Evolutionary conservation across 176 grass and related monocot genomes (phyloP).

Genomic region (Eleusine coracana): DNA sequence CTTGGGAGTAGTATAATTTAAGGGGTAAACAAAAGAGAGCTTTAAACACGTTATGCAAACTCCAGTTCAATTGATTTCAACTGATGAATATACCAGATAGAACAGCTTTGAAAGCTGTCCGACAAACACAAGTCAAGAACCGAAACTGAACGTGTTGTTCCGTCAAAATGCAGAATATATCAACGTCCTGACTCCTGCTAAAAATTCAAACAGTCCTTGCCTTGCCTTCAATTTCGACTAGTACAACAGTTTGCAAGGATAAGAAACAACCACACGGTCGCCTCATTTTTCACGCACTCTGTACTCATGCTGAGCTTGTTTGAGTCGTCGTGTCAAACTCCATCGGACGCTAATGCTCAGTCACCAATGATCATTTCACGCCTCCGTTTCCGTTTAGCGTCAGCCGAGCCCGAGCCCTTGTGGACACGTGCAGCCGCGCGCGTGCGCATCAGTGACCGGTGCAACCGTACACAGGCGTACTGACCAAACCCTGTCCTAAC

Average conservation of each 20-base stretch:
- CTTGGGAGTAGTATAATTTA: too few species aligned
- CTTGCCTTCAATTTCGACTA: background rate
- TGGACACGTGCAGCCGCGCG: background rate
- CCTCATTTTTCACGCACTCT: background rate
- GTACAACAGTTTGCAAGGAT: background rate
- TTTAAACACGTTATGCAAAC: too few species aligned
- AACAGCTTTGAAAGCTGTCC: background rate
- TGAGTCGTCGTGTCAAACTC: background rate
- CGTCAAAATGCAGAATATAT: background rate
- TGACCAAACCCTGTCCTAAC: constrained; percentile 10
- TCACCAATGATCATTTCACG: background rate
- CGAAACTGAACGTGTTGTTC: background rate
- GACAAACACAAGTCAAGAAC: background rate
- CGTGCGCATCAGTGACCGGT: background rate
- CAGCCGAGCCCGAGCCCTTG: background rate
- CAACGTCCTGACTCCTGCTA: background rate
- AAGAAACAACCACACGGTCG: background rate
- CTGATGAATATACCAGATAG: background rate
- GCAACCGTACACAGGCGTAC: background rate
- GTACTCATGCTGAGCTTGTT: too few species aligned
- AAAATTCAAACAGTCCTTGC: background rate
- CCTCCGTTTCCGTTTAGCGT: background rate
- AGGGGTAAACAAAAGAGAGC: too few species aligned
- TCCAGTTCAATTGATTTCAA: too few species aligned
- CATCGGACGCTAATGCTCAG: too few species aligned